Evolutionary conservation across 306 rosid species (phyloP).

Genomic region (Fragaria nilgerrensis): DNA sequence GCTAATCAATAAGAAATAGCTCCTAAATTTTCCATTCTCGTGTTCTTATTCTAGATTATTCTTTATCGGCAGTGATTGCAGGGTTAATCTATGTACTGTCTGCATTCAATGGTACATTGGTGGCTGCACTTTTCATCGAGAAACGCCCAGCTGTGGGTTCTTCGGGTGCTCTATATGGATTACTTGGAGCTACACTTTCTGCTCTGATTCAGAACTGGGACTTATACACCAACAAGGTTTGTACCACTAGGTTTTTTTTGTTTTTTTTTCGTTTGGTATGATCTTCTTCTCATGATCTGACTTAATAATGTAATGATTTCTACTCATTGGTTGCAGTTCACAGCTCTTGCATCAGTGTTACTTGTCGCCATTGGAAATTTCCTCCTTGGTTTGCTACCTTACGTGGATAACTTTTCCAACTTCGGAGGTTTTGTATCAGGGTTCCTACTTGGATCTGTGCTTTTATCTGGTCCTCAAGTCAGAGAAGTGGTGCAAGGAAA

Average conservation of each 20-base stretch:
- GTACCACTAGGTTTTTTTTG: neutral
- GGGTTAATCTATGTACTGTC: conserved; percentile 76
- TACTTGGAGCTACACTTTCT: conserved; percentile 76
- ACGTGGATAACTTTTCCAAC: conserved; percentile 71
- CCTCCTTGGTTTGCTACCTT: conserved; percentile 74
- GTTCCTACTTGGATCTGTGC: conserved; percentile 70
- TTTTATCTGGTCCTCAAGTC: conserved; percentile 50
- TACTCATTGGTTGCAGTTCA: conserved; percentile 47
- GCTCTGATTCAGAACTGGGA: conserved; percentile 68
- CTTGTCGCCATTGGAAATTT: conserved; percentile 57
- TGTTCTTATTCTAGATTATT: neutral
- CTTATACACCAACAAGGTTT: conserved; percentile 63
- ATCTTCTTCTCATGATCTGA: conserved; percentile 22
- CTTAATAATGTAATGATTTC: conserved; percentile 10
- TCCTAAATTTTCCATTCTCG: conserved; percentile 15
- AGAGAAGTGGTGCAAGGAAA: conserved; percentile 46
- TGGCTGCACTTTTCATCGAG: conserved; percentile 82
- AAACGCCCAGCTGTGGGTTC: conserved; percentile 65
- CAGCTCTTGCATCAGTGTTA: conserved; percentile 54
- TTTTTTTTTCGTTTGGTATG: neutral
- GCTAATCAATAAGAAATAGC: conserved; percentile 16
- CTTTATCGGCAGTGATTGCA: conserved; percentile 57
- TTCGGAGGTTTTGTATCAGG: conserved; percentile 84
- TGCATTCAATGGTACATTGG: conserved; percentile 66
- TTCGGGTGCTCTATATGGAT: conserved; percentile 77